These are phyloP conservation scores for Mucor saturninus DNA, from an alignment of 371 early-diverging fungal genomes.

Conservation along the genomic window DNA sequence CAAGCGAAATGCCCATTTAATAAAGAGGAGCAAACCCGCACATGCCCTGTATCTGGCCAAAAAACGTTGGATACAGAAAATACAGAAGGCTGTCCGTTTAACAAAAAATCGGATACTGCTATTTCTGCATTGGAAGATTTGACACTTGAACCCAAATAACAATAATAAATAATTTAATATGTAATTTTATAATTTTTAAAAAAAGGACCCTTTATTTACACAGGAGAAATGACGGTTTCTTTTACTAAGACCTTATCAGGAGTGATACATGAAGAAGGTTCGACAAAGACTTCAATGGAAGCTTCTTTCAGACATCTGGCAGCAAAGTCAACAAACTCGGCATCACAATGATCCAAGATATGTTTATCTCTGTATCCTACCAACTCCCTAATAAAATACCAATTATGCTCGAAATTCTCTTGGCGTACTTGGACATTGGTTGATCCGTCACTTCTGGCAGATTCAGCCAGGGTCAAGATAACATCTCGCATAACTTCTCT, in stretches of 20 bases:
- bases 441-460: constrained; percentile 32
- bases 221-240: neutral
- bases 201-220: neutral
- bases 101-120: neutral
- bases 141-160: neutral
- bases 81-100: constrained; percentile 5
- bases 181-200: neutral
- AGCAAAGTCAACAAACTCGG: constrained; percentile 24
- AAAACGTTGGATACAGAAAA: neutral
- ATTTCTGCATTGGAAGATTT: neutral
- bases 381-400: constrained; percentile 35
- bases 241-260: neutral
- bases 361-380: constrained; percentile 20
- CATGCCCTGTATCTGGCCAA: constrained; percentile 20
- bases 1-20: neutral
- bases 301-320: constrained; percentile 21
- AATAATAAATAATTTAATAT: neutral
- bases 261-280: neutral
- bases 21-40: neutral
- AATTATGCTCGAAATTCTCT: constrained; percentile 35
- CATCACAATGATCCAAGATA: constrained; percentile 21
- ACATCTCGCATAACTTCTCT: constrained; percentile 50
- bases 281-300: neutral
- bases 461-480: constrained; percentile 35
- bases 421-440: constrained; percentile 22